A percentile compares a stretch with the other conserved stretches of the same genome.
These are phyloP conservation scores for Prunus persica DNA, from an alignment of 306 rosid genomes.

Conservation along the genomic window DNA sequence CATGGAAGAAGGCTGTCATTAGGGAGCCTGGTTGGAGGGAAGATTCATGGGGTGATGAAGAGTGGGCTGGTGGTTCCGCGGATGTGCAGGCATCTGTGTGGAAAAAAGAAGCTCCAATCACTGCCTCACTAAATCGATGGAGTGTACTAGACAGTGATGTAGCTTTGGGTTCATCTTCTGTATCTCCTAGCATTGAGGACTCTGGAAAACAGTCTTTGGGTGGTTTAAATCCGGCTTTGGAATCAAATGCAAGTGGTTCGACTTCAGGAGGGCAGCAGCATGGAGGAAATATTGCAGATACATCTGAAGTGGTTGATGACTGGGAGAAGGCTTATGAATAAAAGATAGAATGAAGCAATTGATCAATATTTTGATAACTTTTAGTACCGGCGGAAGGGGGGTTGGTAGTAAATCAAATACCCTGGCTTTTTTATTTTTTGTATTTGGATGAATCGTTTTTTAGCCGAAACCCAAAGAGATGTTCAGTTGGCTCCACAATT, in stretches of 20 bases:
- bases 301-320: conserved; percentile 73
- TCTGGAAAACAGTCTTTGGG: conserved; percentile 15
- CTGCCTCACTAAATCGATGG: conserved; percentile 68
- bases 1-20: conserved; percentile 76
- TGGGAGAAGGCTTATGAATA: conserved; percentile 84
- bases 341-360: conserved; percentile 5
- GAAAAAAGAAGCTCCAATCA: conserved; percentile 71
- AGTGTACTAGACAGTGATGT: conserved; percentile 55
- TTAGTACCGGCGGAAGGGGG: conserved; percentile 16
- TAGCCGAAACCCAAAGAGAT: neutral
- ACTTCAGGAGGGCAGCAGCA: conserved; percentile 27
- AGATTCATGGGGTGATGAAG: conserved; percentile 67
- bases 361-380: neutral
- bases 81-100: conserved; percentile 54
- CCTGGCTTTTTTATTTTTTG: conserved; percentile 14
- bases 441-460: conserved; percentile 20
- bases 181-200: conserved; percentile 22
- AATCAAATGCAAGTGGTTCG: conserved; percentile 17
- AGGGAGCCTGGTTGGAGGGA: conserved; percentile 64
- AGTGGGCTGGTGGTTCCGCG: conserved; percentile 48
- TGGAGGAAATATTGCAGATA: conserved; percentile 31
- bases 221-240: neutral
- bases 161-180: conserved; percentile 38
- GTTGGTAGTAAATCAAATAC: neutral
- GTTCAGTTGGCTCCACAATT: neutral